Conservation (phyloP, 1,284 basidiomycete genomes). For the Leccinum variabile region DNA sequence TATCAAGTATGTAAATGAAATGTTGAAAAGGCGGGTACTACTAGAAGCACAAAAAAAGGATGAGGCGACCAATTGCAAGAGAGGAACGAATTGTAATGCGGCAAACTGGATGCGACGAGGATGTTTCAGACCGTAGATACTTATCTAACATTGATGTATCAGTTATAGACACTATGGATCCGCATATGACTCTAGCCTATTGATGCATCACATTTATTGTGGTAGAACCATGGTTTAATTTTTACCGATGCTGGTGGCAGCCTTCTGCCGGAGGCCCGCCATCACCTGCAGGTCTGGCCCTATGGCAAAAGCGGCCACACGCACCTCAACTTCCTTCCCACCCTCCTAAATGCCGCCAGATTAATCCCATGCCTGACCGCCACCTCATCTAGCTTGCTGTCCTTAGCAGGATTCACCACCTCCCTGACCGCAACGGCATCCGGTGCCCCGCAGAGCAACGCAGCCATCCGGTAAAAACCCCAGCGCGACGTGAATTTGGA, state of each 20-base stretch:
- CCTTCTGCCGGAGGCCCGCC: not conserved
- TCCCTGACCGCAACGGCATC: conserved; percentile 13
- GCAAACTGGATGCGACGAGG: too few species aligned
- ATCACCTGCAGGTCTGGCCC: conserved; percentile 13
- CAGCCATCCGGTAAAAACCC: conserved; percentile 15
- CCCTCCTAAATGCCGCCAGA: conserved; percentile 9
- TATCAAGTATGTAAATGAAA: too few species aligned
- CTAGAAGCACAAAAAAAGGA: too few species aligned
- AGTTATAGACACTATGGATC: too few species aligned
- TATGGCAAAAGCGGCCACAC: conserved; percentile 16
- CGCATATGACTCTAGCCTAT: too few species aligned
- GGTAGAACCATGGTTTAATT: not conserved
- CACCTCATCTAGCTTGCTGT: conserved; percentile 15
- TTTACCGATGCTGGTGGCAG: not conserved
- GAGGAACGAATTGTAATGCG: too few species aligned
- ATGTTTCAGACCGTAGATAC: too few species aligned
- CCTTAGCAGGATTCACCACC: conserved; percentile 15
- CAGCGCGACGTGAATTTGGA: conserved; percentile 14
- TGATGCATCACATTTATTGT: too few species aligned
- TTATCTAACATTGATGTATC: too few species aligned
- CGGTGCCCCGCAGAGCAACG: conserved; percentile 11
- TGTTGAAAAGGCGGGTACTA: too few species aligned
- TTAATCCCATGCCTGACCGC: conserved; percentile 13
- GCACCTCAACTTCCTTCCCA: conserved; percentile 14
- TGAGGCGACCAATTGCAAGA: too few species aligned